These are phyloP conservation scores for Hsuehochloa calcarea DNA, from an alignment of 176 grass and related monocot genomes.

Conservation along the genomic window DNA sequence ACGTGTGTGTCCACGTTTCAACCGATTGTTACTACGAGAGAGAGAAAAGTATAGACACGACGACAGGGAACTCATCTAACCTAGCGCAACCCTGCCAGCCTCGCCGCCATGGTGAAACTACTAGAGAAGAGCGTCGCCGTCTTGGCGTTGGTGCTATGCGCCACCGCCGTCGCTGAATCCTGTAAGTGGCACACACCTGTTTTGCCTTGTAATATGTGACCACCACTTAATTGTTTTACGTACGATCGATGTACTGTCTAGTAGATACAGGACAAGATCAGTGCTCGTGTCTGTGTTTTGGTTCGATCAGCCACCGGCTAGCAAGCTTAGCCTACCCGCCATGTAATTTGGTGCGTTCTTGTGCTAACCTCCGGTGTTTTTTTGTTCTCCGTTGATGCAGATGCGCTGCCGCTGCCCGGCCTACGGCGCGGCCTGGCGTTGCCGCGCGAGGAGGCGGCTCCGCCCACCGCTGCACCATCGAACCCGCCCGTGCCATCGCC, in stretches of 20 bases:
- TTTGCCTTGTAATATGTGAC: too few species aligned
- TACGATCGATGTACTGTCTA: too few species aligned
- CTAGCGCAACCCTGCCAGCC: background rate
- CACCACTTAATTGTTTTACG: too few species aligned
- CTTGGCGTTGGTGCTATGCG: slow-evolving; percentile 20
- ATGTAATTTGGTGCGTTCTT: background rate
- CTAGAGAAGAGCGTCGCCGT: background rate
- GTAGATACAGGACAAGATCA: background rate
- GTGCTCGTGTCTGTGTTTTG: background rate
- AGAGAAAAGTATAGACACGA: background rate
- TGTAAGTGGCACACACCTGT: background rate
- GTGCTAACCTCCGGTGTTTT: background rate
- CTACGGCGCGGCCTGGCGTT: background rate
- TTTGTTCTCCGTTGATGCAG: background rate
- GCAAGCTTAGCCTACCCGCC: background rate
- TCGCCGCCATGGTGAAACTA: background rate
- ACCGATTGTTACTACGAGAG: background rate
- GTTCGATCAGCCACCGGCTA: background rate
- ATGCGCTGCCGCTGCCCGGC: background rate
- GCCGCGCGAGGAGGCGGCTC: background rate
- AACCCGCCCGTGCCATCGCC: background rate
- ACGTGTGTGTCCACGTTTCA: background rate
- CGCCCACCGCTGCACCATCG: background rate
- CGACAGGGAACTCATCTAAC: background rate
- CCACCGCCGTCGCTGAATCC: slow-evolving; percentile 11